These are phyloP conservation scores for Candida khao-thaluensis DNA, from an alignment of 805 yeast genomes.

Conservation along the genomic window DNA sequence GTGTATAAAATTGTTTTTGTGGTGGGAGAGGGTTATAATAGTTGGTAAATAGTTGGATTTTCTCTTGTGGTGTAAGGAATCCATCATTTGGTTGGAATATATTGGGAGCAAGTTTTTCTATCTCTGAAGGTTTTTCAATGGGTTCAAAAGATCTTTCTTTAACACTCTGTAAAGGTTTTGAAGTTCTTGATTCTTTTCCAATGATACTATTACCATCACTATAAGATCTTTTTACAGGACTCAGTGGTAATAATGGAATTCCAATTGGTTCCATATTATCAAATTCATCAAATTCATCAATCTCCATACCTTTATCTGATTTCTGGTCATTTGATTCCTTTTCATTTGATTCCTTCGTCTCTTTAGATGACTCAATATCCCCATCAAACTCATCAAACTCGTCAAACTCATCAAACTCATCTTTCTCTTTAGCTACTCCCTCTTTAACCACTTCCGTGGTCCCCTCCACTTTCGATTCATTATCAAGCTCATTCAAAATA, in stretches of 20 bases:
- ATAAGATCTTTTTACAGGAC: not conserved
- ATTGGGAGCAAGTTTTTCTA: conserved; percentile 6
- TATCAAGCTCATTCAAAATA: not conserved
- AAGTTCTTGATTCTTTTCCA: too few relatives aligned
- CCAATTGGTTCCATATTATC: conserved; percentile 3
- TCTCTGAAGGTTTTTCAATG: too few relatives aligned
- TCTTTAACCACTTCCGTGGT: too few relatives aligned
- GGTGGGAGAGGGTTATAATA: conserved; percentile 27
- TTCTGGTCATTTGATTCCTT: too few relatives aligned
- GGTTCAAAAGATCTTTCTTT: too few relatives aligned
- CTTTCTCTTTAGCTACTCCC: not conserved
- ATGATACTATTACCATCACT: too few relatives aligned
- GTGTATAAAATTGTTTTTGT: conserved; percentile 17
- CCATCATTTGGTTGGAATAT: conserved; percentile 34
- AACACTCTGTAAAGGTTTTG: too few relatives aligned
- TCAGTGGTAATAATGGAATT: not conserved
- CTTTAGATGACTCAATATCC: too few relatives aligned
- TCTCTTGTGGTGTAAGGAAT: conserved; percentile 36
- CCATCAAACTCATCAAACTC: conserved; percentile 18
- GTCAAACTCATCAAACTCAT: conserved; percentile 6
- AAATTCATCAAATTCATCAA: conserved; percentile 25
- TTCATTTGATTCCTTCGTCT: too few relatives aligned
- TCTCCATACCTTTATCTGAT: too few relatives aligned
- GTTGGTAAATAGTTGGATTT: conserved; percentile 40
- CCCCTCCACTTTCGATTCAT: not conserved